Evolutionary conservation across 129 eudicot species (phyloP).

Genomic region (Kitagawia praeruptora): DNA sequence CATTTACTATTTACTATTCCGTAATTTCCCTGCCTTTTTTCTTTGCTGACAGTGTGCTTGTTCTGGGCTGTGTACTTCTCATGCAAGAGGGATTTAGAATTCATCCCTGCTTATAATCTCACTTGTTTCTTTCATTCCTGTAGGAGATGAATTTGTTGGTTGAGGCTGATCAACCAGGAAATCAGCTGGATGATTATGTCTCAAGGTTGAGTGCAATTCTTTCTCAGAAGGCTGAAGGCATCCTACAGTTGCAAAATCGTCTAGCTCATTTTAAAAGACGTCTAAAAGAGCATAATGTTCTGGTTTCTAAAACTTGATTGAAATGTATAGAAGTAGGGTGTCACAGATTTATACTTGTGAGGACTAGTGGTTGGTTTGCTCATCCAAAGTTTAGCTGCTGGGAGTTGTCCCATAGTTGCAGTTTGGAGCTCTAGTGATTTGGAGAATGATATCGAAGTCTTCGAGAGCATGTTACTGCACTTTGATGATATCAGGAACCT

Average conservation of each 20-base stretch:
- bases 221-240: constrained; percentile 86
- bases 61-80: background rate
- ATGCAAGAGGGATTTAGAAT: background rate
- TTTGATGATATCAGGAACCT: background rate
- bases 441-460: background rate
- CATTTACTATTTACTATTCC: background rate
- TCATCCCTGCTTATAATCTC: background rate
- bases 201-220: constrained; percentile 64
- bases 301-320: constrained; percentile 29
- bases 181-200: constrained; percentile 75
- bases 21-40: background rate
- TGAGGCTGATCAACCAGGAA: constrained; percentile 95
- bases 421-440: background rate
- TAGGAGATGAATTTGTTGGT: constrained; percentile 96
- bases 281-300: constrained; percentile 77
- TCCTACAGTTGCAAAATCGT: constrained; percentile 68
- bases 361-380: background rate
- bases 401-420: background rate
- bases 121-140: constrained; percentile 6
- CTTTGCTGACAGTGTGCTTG: background rate
- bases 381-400: background rate
- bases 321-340: background rate
- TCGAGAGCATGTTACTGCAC: background rate
- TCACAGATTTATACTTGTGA: background rate
- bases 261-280: constrained; percentile 85